Base-by-base conservation (phyloP, 2,329 filamentous ascomycete species). In the Ascochyta rabiei region DNA sequence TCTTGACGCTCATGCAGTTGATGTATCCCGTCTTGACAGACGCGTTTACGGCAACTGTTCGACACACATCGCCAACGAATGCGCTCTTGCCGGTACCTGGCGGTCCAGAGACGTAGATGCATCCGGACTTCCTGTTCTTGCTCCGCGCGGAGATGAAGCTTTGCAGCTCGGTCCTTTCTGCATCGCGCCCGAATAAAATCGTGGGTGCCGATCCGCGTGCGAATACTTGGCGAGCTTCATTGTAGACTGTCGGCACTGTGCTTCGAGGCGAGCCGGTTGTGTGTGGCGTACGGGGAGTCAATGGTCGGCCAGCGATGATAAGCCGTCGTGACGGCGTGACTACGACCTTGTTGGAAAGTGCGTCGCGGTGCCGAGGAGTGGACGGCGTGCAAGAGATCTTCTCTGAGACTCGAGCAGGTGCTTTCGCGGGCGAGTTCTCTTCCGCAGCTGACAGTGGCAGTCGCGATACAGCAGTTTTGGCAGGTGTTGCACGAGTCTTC, bases 1-100 rank as follows among this genome's bases (percentile, higher is more conserved):
- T 91, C 69, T 95, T 96, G 76, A 97, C 87, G 76, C 93, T 96
- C 87, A 97, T 97, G 77, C 95, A 99, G 74, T 99, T 99, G 81
- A 99, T 84, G 69, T 93, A 93, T 2, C 87, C 87, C 48, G 88
- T 86, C 66, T 85, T 86, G 48, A 95, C 79, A 4, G 75, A 75
- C 12, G 75, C 67, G 2, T 79, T 74, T 15, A 82, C 77, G 30
- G 79, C 77, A 43, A 88, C 76, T 38, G 86, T 80, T 42, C 85
- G 79, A 42, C 89, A 89, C 45, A 96, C 85, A 71, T 96, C 88
- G 59, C 87, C 87, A 58, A 98, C 86, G 81, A 98, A 89, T 26
- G 95, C 95, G 74, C 93, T 98, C 79, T 99, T 99, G 49, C 95
- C 95, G 0, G 95, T 99, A 10, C 95, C 95, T 2, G 95, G 95